phyloP scores from a whole-genome alignment of 2,329 filamentous ascomycete genomes.

The Aspergillus uvarum region DNA sequence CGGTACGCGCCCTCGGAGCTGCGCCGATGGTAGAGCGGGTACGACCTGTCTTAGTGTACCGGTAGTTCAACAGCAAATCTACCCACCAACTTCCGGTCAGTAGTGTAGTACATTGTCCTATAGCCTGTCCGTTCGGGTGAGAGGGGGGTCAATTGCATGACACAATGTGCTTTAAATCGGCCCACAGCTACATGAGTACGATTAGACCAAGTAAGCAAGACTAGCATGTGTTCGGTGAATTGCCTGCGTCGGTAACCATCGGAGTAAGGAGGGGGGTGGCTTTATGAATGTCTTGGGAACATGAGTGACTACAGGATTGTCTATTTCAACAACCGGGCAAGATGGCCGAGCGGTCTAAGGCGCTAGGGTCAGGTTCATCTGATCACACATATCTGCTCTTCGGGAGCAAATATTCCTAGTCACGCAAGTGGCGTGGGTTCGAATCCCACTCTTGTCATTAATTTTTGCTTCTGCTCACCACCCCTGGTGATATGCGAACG shows the following conservation, averaged over 20 bases:
- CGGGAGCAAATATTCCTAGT: background rate
- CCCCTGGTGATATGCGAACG: no score
- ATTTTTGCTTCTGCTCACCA: background rate
- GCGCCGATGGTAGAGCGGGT: background rate
- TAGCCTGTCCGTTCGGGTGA: background rate
- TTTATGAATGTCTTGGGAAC: no score
- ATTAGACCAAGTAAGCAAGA: no score
- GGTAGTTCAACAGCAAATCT: background rate
- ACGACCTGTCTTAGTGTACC: background rate
- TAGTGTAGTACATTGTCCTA: background rate
- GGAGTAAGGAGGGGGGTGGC: no score
- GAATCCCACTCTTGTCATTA: background rate
- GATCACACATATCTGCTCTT: background rate
- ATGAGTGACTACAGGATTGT: background rate
- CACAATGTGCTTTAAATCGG: background rate
- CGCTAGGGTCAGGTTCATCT: background rate
- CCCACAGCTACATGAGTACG: no score
- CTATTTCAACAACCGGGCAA: background rate
- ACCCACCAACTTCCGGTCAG: background rate
- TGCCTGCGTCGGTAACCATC: no score
- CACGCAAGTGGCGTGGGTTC: background rate
- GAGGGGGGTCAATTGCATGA: background rate
- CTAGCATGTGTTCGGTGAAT: no score
- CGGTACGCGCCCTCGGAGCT: background rate
- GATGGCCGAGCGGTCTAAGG: slow-evolving; percentile 2